phyloP scores from a whole-genome alignment of 352 stramenopile species.

The Blastocystis sp. region DNA sequence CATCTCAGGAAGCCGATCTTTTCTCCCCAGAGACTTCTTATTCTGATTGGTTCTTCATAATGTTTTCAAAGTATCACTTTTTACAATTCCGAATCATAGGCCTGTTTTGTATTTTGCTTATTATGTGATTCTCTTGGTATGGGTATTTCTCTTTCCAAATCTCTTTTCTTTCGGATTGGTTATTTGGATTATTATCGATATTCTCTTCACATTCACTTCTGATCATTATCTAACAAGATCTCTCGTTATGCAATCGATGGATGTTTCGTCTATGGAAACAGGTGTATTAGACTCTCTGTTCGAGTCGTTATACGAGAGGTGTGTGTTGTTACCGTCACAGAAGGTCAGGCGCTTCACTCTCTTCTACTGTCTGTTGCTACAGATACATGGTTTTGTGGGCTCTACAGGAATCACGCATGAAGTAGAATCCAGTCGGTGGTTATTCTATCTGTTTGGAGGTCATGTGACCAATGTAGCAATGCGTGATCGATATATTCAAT shows the following conservation, averaged over 20 bases:
- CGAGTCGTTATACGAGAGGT: background rate
- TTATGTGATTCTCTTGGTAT: background rate
- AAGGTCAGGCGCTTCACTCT: background rate
- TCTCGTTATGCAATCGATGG: background rate
- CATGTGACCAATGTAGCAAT: background rate
- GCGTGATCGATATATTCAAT: background rate
- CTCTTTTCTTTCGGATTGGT: background rate
- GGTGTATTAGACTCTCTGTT: background rate
- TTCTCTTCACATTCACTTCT: background rate
- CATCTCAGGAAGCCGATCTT: background rate
- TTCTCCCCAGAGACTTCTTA: background rate
- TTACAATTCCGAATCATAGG: background rate
- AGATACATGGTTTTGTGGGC: background rate
- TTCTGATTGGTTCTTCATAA: background rate
- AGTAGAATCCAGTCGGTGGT: background rate
- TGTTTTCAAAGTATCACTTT: background rate
- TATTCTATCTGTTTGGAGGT: background rate
- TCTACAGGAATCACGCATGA: background rate
- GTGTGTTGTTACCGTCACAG: background rate
- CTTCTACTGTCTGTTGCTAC: background rate
- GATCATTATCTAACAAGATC: background rate
- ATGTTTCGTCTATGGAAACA: background rate
- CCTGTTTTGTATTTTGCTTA: background rate
- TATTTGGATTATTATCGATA: background rate
- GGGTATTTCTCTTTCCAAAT: background rate